Base-by-base conservation (phyloP, 495 filamentous ascomycete genomes). In the Terfezia claveryi region DNA sequence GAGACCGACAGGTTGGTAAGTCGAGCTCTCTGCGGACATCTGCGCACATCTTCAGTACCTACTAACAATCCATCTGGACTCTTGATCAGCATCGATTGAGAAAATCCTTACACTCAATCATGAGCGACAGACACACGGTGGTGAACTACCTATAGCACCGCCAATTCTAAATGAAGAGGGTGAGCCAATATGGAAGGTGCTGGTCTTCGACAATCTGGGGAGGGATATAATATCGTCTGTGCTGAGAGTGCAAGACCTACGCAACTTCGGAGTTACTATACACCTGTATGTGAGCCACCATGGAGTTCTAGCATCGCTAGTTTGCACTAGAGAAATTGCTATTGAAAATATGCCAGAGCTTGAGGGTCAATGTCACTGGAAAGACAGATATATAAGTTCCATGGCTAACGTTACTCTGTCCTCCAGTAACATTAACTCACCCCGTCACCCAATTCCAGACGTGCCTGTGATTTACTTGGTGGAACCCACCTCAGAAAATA, bases 101-200 rank as follows among this genome's bases (percentile, higher is more conserved):
- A 92, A 87, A 69, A 85, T 98, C 61, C 79, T 98, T 61, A 95
- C 94, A 68, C 70, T 98, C 62, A 98, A 98, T 66, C 83, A 92
- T 66, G 69, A 76, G 17, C 65, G 79, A 27, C 67, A 74, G 51
- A 63, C 70, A 54, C 69, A 80, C 46, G 70, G 71, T 56, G 75
- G 73, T 52, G 73, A 82, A 71, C 41, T 65, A 66, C 12, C 80
- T 37, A 74, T 81, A 16, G 73, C 81, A 27, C 80, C 83, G 4
- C 83, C 91, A 23, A 84, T 96, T 41, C 70, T 94, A 54, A 87
- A 87, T 64, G 74, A 84, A 49, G 81, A 93, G 66, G 91, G 91
- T 53, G 86, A 94, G 57, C 79, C 78, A 2, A 78, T 83, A 60
- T 77, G 81, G 78, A 77, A 80, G 61, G 72, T 80, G 6, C 66